A percentile compares a stretch with the other conserved stretches of the same genome.
Conservation (phyloP, 2,329 filamentous ascomycete genomes). For the Hyphodiscus sp. region DNA sequence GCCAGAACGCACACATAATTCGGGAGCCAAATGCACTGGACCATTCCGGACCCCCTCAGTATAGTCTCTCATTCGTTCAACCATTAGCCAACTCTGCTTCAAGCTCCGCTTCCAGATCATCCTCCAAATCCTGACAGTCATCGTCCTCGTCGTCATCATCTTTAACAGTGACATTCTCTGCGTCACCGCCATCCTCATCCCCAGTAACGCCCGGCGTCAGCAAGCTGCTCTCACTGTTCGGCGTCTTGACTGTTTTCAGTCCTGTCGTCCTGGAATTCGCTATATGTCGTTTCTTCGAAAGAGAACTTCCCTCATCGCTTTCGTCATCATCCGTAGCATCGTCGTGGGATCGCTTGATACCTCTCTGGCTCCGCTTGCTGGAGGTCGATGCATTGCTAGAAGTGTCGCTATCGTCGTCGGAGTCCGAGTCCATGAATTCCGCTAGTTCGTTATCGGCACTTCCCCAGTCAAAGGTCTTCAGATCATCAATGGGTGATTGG, state of each 20-base stretch:
- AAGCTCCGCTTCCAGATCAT: slow-evolving; percentile 51
- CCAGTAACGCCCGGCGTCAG: slow-evolving; percentile 37
- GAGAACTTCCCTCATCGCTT: slow-evolving; percentile 40
- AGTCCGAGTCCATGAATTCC: slow-evolving; percentile 60
- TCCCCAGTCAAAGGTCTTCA: slow-evolving; percentile 55
- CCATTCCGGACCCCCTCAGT: neutral
- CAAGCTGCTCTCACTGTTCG: slow-evolving; percentile 35
- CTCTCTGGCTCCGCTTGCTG: slow-evolving; percentile 17
- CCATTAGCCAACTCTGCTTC: slow-evolving; percentile 26
- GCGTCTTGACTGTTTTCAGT: slow-evolving; percentile 40
- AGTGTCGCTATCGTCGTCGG: slow-evolving; percentile 40
- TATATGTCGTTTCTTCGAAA: slow-evolving; percentile 47
- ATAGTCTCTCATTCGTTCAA: slow-evolving; percentile 39
- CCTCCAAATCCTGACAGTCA: slow-evolving; percentile 26
- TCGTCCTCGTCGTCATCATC: slow-evolving; percentile 31
- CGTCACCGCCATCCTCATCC: slow-evolving; percentile 36
- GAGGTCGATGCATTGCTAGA: slow-evolving; percentile 17
- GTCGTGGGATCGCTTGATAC: slow-evolving; percentile 27
- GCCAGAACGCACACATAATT: neutral
- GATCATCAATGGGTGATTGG: slow-evolving; percentile 48
- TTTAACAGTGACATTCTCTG: slow-evolving; percentile 29
- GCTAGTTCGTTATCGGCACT: slow-evolving; percentile 65
- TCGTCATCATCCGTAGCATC: slow-evolving; percentile 38
- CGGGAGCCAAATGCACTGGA: neutral
- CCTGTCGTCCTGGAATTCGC: slow-evolving; percentile 40